Evolutionary conservation across 2,329 filamentous ascomycete genomes (phyloP), one percentile per base, ranked within the genome.

Genomic region (Onygenales sp.): DNA sequence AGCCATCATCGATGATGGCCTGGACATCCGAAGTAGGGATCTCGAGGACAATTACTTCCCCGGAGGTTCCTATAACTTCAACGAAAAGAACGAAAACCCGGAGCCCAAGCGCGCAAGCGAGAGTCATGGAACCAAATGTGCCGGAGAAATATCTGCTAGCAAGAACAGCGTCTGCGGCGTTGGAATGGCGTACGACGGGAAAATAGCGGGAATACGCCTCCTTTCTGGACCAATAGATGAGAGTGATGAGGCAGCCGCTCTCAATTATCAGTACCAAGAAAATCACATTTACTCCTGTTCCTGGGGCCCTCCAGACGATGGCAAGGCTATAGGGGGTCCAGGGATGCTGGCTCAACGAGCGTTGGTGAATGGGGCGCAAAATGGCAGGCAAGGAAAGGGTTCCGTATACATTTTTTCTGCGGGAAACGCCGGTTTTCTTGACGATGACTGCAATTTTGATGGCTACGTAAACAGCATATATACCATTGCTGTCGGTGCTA

Each of bases 401-500:
- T 95, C 89, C 32, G 87, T 98, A 59, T 98, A 90, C 64, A 93
- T 98, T 52, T 98, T 98, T 70, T 93, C 93, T 43, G 91, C 92
- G 59, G 93, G 93, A 54, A 98, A 98, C 65, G 93, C 93, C 54
- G 94, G 92, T 8, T 76, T 78, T 2, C 82, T 77, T 58, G 92
- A 88, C 46, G 93, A 98, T 69, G 97, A 98, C 71, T 98, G 93
- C 79, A 98, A 98, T 69, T 98, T 98, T 67, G 93, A 98, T 66
- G 93, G 93, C 42, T 98, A 98, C 72, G 98, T 93, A 55, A 98
- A 98, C 75, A 96, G 91, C 67, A 98, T 98, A 62, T 98, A 97
- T 77, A 96, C 90, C 68, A 93, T 98, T 62, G 95, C 91, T 0
- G 90, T 98, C n/a, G 93, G 93, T 39, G 92, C 92, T 36, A 86